Conservation (phyloP, 805 yeast genomes). For the Zygoascus bituminiphila region DNA sequence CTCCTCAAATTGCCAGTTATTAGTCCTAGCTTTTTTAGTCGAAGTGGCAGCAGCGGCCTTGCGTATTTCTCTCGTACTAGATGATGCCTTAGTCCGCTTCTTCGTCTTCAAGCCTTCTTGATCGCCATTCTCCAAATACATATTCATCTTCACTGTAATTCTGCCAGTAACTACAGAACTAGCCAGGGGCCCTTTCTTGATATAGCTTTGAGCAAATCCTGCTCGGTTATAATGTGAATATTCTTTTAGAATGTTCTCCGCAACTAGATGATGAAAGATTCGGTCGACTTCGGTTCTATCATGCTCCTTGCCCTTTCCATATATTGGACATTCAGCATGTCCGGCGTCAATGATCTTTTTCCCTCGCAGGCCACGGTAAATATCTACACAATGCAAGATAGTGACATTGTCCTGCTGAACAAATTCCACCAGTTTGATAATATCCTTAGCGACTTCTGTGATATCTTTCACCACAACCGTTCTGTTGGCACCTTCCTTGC, state of each 20-base stretch:
- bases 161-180: slow-evolving; percentile 36
- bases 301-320: slow-evolving; percentile 61
- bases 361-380: slow-evolving; percentile 63
- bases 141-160: slow-evolving; percentile 15
- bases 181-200: slow-evolving; percentile 54
- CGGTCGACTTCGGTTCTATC: slow-evolving; percentile 71
- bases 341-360: slow-evolving; percentile 56
- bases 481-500: slow-evolving; percentile 36
- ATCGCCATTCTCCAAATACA: background rate
- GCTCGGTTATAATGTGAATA: slow-evolving; percentile 58
- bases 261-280: slow-evolving; percentile 67
- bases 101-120: background rate
- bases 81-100: background rate
- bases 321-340: slow-evolving; percentile 49
- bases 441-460: slow-evolving; percentile 51
- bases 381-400: slow-evolving; percentile 70
- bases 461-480: slow-evolving; percentile 41
- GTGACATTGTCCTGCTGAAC: slow-evolving; percentile 56
- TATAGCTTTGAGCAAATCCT: slow-evolving; percentile 78
- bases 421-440: slow-evolving; percentile 49
- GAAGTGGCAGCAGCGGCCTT: background rate
- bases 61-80: slow-evolving; percentile 10
- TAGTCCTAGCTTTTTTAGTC: background rate
- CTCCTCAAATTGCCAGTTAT: slow-evolving; percentile 5
- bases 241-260: slow-evolving; percentile 59